Conservation (phyloP, 768 basidiomycete genomes). For the Russula brevipes region DNA sequence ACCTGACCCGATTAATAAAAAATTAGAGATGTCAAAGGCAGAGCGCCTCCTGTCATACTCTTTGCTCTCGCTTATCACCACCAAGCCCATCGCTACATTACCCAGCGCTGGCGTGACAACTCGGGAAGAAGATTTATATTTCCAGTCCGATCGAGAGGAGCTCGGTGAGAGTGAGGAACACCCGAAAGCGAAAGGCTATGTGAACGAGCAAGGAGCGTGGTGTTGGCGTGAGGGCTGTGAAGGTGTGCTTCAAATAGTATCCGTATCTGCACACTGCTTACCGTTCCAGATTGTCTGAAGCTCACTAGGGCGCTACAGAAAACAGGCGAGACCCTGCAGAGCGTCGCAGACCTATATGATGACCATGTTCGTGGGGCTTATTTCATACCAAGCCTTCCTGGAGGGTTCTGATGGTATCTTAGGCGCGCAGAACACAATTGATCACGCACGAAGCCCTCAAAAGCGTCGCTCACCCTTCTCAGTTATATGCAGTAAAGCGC, state of each 20-base stretch:
- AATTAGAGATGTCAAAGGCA: conserved; percentile 71
- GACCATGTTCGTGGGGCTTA: conserved; percentile 53
- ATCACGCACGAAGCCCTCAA: conserved; percentile 73
- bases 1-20: not conserved
- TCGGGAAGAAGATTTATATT: conserved; percentile 29
- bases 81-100: conserved; percentile 51
- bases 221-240: conserved; percentile 79
- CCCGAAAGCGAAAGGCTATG: conserved; percentile 46
- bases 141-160: conserved; percentile 45
- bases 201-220: conserved; percentile 75
- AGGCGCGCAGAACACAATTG: conserved; percentile 72
- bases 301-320: conserved; percentile 76
- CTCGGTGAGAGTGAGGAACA: conserved; percentile 27
- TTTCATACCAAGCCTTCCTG: not conserved
- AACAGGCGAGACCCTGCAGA: conserved; percentile 66
- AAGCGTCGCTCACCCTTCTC: conserved; percentile 68
- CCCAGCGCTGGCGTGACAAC: conserved; percentile 37
- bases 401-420: conserved; percentile 12
- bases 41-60: conserved; percentile 71
- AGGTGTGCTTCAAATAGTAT: conserved; percentile 38
- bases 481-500: conserved; percentile 55
- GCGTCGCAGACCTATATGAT: conserved; percentile 72
- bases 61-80: conserved; percentile 67
- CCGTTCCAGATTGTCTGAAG: conserved; percentile 58
- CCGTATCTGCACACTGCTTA: not conserved